phyloP scores from a whole-genome alignment of 129 eudicot genomes.

The Tagetes erecta region DNA sequence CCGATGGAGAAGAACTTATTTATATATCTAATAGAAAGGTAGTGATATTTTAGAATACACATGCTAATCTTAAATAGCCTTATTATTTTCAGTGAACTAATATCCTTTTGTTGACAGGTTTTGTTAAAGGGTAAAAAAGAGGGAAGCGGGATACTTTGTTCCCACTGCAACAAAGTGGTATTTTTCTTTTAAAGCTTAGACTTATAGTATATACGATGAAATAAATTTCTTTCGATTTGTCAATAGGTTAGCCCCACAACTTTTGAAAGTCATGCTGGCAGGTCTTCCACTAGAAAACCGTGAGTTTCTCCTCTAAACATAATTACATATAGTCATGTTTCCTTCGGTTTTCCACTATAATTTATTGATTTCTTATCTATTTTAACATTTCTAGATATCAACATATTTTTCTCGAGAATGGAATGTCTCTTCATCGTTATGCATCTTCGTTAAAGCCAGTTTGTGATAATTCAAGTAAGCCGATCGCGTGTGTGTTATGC shows the following conservation, averaged over 20 bases:
- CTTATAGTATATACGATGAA: conserved; percentile 3
- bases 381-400: conserved; percentile 48
- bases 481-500: conserved; percentile 72
- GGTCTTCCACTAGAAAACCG: conserved; percentile 74
- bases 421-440: conserved; percentile 80
- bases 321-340: not conserved
- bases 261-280: conserved; percentile 94
- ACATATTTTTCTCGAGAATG: conserved; percentile 69
- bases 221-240: conserved; percentile 22
- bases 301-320: conserved; percentile 39
- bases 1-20: conserved; percentile 58
- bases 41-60: not conserved
- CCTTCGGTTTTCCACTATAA: not conserved
- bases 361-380: not conserved
- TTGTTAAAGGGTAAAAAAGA: conserved; percentile 57
- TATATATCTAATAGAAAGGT: conserved; percentile 79
- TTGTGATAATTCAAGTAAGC: conserved; percentile 42
- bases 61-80: conserved; percentile 5
- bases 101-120: conserved; percentile 43
- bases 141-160: conserved; percentile 62
- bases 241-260: conserved; percentile 77
- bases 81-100: conserved; percentile 4
- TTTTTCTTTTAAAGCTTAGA: conserved; percentile 1
- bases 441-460: conserved; percentile 52
- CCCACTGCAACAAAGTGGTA: conserved; percentile 65